A percentile compares a stretch with the other conserved stretches of the same genome.
These are phyloP conservation scores for Cladophialophora chaetospira DNA, from an alignment of 2,329 filamentous ascomycete genomes.

Conservation along the genomic window DNA sequence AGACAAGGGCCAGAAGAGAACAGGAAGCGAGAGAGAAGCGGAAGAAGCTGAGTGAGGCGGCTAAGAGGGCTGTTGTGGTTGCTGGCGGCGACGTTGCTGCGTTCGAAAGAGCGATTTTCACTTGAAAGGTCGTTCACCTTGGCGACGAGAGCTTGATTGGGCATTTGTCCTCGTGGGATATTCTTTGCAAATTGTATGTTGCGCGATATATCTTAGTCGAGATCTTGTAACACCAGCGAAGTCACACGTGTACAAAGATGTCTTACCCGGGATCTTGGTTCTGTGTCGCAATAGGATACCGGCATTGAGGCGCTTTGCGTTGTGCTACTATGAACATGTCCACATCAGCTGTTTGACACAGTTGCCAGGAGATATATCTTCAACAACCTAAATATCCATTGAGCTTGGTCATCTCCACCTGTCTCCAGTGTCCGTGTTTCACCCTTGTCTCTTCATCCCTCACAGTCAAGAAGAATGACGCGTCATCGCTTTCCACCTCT, in stretches of 20 bases:
- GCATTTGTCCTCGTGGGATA: too few species aligned
- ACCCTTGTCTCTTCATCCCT: too few species aligned
- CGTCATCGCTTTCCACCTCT: background rate
- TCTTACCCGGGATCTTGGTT: background rate
- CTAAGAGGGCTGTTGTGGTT: constrained; percentile 44
- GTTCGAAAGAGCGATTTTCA: constrained; percentile 31
- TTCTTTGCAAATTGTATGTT: background rate
- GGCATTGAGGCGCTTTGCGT: background rate
- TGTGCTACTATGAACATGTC: background rate
- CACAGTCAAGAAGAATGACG: background rate
- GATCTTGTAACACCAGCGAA: background rate
- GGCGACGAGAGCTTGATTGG: too few species aligned
- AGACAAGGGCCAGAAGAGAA: constrained; percentile 91
- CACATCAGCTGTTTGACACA: too few species aligned
- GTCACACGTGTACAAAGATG: background rate
- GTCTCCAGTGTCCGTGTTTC: too few species aligned
- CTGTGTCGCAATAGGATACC: background rate
- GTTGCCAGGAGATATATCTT: too few species aligned
- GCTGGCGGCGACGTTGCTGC: constrained; percentile 51
- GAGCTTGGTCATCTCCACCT: too few species aligned
- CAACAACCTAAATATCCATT: too few species aligned
- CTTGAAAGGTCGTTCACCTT: constrained; percentile 5
- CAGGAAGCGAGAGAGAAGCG: constrained; percentile 81
- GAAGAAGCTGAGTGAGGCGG: constrained; percentile 41
- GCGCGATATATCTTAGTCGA: background rate